A percentile compares a stretch with the other conserved stretches of the same genome.
Evolutionary conservation across 768 basidiomycete genomes (phyloP).

Genomic region (Chlorophyllum brunneum): DNA sequence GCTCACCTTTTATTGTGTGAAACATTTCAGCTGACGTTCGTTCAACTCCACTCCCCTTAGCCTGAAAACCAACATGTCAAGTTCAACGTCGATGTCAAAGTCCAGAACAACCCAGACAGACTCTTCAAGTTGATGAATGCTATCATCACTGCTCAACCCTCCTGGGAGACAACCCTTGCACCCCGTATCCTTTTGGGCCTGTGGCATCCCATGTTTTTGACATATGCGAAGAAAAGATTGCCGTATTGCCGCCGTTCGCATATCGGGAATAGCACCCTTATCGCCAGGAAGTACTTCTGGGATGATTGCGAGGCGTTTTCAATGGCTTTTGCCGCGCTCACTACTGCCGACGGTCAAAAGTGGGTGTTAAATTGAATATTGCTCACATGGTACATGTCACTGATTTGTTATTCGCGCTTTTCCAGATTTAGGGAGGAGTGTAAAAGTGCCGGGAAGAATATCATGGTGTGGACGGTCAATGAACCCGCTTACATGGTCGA

Average conservation of each 20-base stretch:
- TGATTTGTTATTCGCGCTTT: conserved; percentile 3
- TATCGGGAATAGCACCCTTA: conserved; percentile 68
- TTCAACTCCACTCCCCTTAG: conserved; percentile 25
- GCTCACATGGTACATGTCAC: neutral
- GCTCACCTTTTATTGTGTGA: neutral
- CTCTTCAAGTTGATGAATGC: conserved; percentile 78
- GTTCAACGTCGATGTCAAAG: conserved; percentile 91
- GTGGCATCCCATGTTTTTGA: conserved; percentile 90
- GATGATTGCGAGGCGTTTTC: conserved; percentile 82
- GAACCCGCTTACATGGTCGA: conserved; percentile 86
- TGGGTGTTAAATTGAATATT: conserved; percentile 31
- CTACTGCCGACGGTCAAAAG: conserved; percentile 68
- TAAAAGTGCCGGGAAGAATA: conserved; percentile 69
- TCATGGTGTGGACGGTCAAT: conserved; percentile 98
- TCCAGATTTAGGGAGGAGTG: conserved; percentile 78
- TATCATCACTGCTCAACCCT: conserved; percentile 55
- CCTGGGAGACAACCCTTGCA: conserved; percentile 74
- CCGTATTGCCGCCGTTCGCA: conserved; percentile 84
- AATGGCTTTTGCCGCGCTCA: conserved; percentile 70
- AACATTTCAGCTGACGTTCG: neutral
- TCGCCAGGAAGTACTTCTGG: conserved; percentile 90
- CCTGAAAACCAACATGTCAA: conserved; percentile 73
- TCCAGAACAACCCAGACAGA: conserved; percentile 85
- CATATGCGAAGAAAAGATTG: conserved; percentile 66
- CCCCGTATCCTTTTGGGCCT: conserved; percentile 80